Evolutionary conservation across 345 rosid species (phyloP).

Genomic region (Lepidium africanum): DNA sequence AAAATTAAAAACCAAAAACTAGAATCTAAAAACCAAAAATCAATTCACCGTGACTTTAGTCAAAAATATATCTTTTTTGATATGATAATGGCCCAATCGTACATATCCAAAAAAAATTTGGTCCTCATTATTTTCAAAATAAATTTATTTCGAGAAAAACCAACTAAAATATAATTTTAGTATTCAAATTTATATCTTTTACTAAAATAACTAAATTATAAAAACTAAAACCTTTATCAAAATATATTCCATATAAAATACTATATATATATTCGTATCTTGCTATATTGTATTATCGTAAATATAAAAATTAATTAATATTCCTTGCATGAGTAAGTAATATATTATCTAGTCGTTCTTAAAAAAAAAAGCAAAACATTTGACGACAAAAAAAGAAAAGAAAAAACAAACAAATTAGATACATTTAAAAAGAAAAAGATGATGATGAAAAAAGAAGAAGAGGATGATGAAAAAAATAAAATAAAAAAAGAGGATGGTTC

Average conservation of each 20-base stretch:
- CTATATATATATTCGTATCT: not conserved
- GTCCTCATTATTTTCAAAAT: not conserved
- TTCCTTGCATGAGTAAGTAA: not conserved
- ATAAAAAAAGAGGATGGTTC: not conserved
- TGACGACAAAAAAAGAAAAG: too few species aligned
- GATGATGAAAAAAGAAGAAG: too few species aligned
- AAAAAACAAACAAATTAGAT: too few species aligned
- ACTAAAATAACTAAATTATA: not conserved
- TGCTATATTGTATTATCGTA: not conserved
- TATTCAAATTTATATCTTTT: not conserved
- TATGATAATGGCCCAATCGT: too few species aligned
- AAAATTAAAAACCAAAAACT: too few species aligned
- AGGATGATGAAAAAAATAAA: too few species aligned
- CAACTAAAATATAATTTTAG: not conserved
- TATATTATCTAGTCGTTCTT: not conserved
- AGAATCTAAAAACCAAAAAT: too few species aligned
- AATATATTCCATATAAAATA: not conserved
- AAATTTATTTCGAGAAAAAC: not conserved
- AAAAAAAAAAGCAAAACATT: not conserved
- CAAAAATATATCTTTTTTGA: too few species aligned
- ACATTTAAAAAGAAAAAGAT: too few species aligned
- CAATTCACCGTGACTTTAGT: too few species aligned
- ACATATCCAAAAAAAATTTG: not conserved
- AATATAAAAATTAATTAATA: not conserved
- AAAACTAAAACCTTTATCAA: not conserved